These are phyloP conservation scores for Epichloe gansuensis DNA, from an alignment of 2,329 filamentous ascomycete genomes.

Conservation along the genomic window DNA sequence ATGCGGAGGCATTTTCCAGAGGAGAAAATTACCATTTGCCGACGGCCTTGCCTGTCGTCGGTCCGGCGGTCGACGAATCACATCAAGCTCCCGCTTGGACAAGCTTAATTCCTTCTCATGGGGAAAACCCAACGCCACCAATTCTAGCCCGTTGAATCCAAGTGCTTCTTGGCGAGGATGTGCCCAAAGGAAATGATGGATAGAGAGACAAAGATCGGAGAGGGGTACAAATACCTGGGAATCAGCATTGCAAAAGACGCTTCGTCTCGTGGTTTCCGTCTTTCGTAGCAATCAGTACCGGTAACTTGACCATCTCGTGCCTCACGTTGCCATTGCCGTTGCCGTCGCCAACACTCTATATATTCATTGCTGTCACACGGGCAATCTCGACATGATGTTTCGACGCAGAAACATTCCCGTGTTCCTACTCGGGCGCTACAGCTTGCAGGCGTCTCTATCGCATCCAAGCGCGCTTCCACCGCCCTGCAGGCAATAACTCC, in stretches of 20 bases:
- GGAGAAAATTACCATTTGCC: background rate
- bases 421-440: background rate
- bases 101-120: background rate
- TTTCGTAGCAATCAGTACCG: background rate
- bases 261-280: background rate
- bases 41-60: background rate
- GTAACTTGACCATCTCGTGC: background rate
- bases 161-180: background rate
- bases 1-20: background rate
- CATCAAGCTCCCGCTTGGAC: background rate
- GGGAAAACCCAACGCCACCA: background rate
- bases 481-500: background rate
- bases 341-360: background rate
- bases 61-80: constrained; percentile 7
- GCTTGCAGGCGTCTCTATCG: background rate
- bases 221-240: background rate
- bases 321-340: background rate
- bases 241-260: too few relatives aligned
- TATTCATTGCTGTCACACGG: background rate
- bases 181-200: background rate
- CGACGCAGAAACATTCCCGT: too few relatives aligned
- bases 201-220: background rate
- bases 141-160: too few relatives aligned
- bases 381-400: background rate
- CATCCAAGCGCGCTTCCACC: background rate